Evolutionary conservation across 176 grass and related monocot genomes (phyloP).

Genomic region (Oryza rufipogon): DNA sequence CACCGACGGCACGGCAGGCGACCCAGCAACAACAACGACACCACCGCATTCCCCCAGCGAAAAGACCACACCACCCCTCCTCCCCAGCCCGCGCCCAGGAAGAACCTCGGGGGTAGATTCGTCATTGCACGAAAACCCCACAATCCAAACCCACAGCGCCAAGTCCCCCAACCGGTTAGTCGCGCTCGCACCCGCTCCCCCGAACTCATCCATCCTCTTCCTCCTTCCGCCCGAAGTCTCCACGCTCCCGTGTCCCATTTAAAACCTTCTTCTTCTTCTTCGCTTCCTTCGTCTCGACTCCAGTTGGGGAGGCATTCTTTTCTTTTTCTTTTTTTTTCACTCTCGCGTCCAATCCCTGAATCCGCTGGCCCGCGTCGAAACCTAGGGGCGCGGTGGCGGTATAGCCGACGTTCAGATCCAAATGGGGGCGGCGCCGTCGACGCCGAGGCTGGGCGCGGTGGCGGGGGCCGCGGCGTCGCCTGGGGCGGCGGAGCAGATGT

Average conservation of each 20-base stretch:
- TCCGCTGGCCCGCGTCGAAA: conserved; percentile 42
- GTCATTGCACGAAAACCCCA: conserved; percentile 33
- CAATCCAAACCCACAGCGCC: conserved; percentile 38
- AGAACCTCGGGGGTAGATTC: background rate
- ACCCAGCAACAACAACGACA: conserved; percentile 26
- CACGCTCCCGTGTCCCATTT: conserved; percentile 47
- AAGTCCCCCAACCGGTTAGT: background rate
- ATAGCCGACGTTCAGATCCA: conserved; percentile 35
- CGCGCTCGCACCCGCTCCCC: background rate
- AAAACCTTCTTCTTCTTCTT: conserved; percentile 37
- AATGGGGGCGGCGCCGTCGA: conserved; percentile 95
- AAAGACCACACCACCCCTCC: conserved; percentile 22
- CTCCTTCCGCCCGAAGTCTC: conserved; percentile 47
- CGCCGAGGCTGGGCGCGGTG: conserved; percentile 58
- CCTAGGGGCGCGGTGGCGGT: conserved; percentile 2
- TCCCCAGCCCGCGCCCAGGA: too few species aligned
- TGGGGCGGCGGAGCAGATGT: conserved; percentile 75
- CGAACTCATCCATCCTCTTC: background rate
- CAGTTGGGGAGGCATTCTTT: conserved; percentile 10
- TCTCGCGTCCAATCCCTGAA: conserved; percentile 14
- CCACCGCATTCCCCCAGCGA: background rate
- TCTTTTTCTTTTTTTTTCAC: background rate
- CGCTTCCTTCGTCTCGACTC: conserved; percentile 57
- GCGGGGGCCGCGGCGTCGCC: conserved; percentile 27
- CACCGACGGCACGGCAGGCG: conserved; percentile 45